Evolutionary conservation across 2,329 filamentous ascomycete species (phyloP).

Genomic region (Talaromyces sp.): DNA sequence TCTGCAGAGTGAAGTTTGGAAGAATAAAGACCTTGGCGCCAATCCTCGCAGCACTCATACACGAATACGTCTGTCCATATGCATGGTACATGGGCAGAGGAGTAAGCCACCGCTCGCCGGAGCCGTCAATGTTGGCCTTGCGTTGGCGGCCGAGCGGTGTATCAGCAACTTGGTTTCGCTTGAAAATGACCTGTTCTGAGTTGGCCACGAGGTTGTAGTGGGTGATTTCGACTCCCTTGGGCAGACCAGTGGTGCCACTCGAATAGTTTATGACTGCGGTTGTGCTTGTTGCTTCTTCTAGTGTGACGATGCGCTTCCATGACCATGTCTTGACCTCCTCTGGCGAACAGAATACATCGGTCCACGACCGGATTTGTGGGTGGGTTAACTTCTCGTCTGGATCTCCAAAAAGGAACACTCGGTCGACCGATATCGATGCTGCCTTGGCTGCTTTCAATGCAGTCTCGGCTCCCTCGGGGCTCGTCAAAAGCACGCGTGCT

Average conservation of each 20-base stretch:
- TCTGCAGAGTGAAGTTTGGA: not conserved
- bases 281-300: not conserved
- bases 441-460: not conserved
- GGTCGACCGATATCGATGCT: not conserved
- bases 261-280: not conserved
- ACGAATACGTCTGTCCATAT: slow-evolving; percentile 30
- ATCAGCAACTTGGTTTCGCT: not conserved
- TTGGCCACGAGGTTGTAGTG: slow-evolving; percentile 40
- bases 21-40: slow-evolving; percentile 1
- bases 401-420: no score
- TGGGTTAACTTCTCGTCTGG: no score
- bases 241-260: slow-evolving; percentile 23
- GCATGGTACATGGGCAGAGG: slow-evolving; percentile 75
- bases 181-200: slow-evolving; percentile 51
- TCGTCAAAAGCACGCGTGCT: not conserved
- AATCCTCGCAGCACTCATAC: not conserved
- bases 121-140: not conserved
- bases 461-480: not conserved
- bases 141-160: not conserved
- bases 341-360: not conserved
- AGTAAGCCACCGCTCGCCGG: slow-evolving; percentile 48
- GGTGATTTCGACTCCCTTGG: slow-evolving; percentile 17
- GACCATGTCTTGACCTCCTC: not conserved
- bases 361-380: no score
- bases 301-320: not conserved